Percentiles rank a stretch among this genome's conserved stretches.
These are phyloP conservation scores for Pugionium dolabratum DNA, from an alignment of 345 rosid genomes.

Conservation along the genomic window DNA sequence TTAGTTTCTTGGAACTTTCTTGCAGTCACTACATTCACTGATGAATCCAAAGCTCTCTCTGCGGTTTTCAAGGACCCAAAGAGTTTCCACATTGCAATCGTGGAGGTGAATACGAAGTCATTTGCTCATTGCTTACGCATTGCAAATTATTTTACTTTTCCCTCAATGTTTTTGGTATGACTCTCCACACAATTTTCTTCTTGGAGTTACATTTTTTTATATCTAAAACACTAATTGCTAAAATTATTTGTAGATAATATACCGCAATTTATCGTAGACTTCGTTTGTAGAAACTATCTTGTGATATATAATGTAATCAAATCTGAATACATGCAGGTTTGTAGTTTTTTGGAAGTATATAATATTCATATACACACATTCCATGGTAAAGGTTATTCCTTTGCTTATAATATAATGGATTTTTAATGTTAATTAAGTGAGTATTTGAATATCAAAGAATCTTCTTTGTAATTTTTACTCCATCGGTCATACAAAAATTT, in stretches of 20 bases:
- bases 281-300: not conserved
- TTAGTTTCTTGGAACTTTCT: constrained; percentile 22
- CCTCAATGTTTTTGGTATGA: too few species aligned
- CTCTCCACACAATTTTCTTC: constrained; percentile 15
- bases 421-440: not conserved
- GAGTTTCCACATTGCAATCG: constrained; percentile 81
- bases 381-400: not conserved
- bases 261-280: not conserved
- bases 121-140: constrained; percentile 38
- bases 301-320: not conserved
- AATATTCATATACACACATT: not conserved
- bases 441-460: constrained; percentile 13
- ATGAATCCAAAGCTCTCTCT: constrained; percentile 72
- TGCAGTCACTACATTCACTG: constrained; percentile 71
- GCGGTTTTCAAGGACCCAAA: constrained; percentile 62
- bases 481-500: too few species aligned
- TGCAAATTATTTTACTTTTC: constrained; percentile 13
- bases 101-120: constrained; percentile 56
- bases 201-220: constrained; percentile 8
- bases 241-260: not conserved
- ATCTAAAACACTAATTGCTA: constrained; percentile 2
- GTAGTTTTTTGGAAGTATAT: not conserved
- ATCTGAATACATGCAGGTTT: not conserved
- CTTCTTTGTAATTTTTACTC: not conserved
- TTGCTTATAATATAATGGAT: not conserved